Base-by-base conservation (phyloP, 495 filamentous ascomycete species). In the Xylaria palmicola region DNA sequence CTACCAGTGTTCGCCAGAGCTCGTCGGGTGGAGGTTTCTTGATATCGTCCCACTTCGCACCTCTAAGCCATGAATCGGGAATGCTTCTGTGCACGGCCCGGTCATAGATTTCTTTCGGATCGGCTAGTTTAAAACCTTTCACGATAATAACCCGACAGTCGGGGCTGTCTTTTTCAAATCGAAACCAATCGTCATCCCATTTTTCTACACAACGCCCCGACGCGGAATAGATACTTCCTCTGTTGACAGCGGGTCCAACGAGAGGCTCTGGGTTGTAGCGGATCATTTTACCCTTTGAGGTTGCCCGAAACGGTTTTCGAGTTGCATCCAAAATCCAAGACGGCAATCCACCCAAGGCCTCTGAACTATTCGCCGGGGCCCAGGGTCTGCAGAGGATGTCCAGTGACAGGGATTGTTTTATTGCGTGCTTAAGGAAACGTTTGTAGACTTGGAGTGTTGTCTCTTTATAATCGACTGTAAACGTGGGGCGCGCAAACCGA, bases 381-480 rank as follows among this genome's bases (percentile, higher is more conserved):
- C 70, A 73, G 0, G 68, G 70, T 30, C 70, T 60, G 43, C 70
- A 71, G 19, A 73, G 57, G 41, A 73, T 73, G 37, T 73, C 70
- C 13, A 73, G 43, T 6, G 64, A 68, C 27, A 27, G 37, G 17
- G 62, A 68, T 34, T 48, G 45, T 10, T 50, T 40, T n/a, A 69
- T 63, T 39, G 60, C 61, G 41, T 59, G 59, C 2, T 51, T 37
- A 8, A 73, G 49, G 44, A 71, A 71, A 3, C 62, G 59, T 37
- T 65, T 65, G 37, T 65, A 73, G 15, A 68, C 60, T 6, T 64
- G 29, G 0, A 66, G 27, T 15, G 64, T 47, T 6, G 48, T 34
- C 41, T 60, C 57, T 4, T 60, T 29, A 50, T 68, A 68, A 36
- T 66, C 57, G 26, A 64, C 50, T 29, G 41, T 6, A 36, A 36